A percentile compares a stretch with the other conserved stretches of the same genome.
Evolutionary conservation across 179 eudicot genomes (phyloP).

Genomic region (Patellifolia procumbens): DNA sequence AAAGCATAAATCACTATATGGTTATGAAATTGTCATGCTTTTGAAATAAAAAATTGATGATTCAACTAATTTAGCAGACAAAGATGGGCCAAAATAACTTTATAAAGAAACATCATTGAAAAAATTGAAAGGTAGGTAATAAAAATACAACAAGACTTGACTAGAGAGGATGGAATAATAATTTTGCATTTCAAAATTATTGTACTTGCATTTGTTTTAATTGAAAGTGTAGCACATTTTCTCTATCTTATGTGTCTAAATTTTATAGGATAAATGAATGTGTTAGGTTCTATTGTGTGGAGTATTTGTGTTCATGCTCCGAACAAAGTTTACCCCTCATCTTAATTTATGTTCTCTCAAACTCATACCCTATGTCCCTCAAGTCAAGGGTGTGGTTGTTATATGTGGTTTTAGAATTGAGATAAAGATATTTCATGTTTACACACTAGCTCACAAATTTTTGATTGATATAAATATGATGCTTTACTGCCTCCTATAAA

Average conservation of each 20-base stretch:
- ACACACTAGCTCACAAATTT: too few species aligned
- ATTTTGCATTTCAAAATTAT: conserved; percentile 8
- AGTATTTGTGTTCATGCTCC: neutral
- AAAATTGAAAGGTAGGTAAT: neutral
- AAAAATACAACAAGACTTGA: neutral
- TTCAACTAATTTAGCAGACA: conserved; percentile 19
- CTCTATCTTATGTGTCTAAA: neutral
- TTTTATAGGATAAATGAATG: neutral
- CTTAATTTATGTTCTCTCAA: neutral
- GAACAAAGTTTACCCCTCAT: neutral
- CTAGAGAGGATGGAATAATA: neutral
- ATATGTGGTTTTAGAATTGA: neutral
- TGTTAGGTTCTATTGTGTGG: neutral
- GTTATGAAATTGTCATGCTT: neutral
- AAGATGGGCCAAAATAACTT: conserved; percentile 19
- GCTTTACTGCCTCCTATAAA: too few species aligned
- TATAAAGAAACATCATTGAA: neutral
- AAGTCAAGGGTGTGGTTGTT: neutral
- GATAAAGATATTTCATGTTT: too few species aligned
- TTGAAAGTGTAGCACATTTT: neutral
- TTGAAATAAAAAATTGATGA: conserved; percentile 16
- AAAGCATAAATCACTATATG: neutral
- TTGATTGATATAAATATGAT: too few species aligned
- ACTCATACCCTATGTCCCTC: neutral
- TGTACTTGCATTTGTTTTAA: neutral